These are phyloP conservation scores for Acanthamoeba castellanii DNA, from an alignment of 208 protist species.

Conservation along the genomic window DNA sequence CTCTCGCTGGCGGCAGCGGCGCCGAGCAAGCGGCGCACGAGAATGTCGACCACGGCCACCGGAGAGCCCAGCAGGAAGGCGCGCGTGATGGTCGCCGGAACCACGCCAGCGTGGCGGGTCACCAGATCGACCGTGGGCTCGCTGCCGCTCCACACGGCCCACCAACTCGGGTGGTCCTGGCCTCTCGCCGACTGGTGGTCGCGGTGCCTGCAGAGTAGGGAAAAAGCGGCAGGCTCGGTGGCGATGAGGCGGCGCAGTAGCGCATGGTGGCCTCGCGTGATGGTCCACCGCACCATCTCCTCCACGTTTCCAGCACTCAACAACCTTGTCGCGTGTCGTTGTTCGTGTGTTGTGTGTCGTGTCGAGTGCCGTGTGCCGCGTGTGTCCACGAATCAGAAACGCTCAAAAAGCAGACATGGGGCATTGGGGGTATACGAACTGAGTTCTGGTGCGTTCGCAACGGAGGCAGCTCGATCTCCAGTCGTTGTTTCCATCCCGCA, in stretches of 20 bases:
- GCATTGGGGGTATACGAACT: not conserved
- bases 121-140: not conserved
- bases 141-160: not conserved
- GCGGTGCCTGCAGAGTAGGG: not conserved
- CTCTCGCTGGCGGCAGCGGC: too few species aligned
- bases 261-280: not conserved
- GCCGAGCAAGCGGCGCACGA: not conserved
- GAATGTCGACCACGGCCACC: not conserved
- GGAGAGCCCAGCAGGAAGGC: not conserved
- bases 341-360: not conserved
- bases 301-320: not conserved
- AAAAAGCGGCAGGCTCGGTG: not conserved
- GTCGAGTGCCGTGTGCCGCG: not conserved
- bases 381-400: too few species aligned
- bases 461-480: not conserved
- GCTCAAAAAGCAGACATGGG: too few species aligned
- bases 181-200: not conserved
- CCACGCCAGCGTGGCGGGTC: not conserved
- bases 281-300: not conserved
- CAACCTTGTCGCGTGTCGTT: not conserved
- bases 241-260: not conserved
- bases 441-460: not conserved
- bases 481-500: not conserved
- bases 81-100: not conserved
- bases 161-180: not conserved